Conservation (phyloP, 2,329 filamentous ascomycete genomes). For the Cadophora sp. region DNA sequence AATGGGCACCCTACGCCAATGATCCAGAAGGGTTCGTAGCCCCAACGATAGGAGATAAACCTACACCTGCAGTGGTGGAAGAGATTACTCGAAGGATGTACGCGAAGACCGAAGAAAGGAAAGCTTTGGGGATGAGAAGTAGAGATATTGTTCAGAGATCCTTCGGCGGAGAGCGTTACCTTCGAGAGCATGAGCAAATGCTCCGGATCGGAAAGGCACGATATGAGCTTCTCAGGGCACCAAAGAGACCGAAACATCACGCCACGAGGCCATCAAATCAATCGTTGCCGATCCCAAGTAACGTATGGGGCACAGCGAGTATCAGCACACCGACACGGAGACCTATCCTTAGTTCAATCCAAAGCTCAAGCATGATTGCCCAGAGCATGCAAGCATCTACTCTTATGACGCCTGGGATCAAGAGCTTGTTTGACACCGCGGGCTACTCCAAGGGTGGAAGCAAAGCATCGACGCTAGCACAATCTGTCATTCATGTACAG, state of each 20-base stretch:
- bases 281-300: slow-evolving; percentile 10
- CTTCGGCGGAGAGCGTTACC: slow-evolving; percentile 64
- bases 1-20: slow-evolving; percentile 65
- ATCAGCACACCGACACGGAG: slow-evolving; percentile 17
- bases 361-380: slow-evolving; percentile 29
- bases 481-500: slow-evolving; percentile 7
- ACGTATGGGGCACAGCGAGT: slow-evolving; percentile 9
- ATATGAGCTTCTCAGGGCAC: slow-evolving; percentile 1
- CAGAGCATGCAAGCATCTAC: slow-evolving; percentile 27
- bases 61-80: slow-evolving; percentile 56
- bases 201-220: slow-evolving; percentile 48
- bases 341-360: slow-evolving; percentile 23
- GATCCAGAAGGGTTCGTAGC: slow-evolving; percentile 6
- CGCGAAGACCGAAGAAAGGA: slow-evolving; percentile 59
- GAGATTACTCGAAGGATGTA: slow-evolving; percentile 63
- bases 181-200: slow-evolving; percentile 68
- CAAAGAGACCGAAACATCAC: background rate
- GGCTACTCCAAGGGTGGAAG: slow-evolving; percentile 19
- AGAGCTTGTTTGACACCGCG: slow-evolving; percentile 29
- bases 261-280: background rate
- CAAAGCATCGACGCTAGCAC: slow-evolving; percentile 27
- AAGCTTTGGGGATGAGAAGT: slow-evolving; percentile 63
- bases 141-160: slow-evolving; percentile 63
- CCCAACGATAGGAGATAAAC: slow-evolving; percentile 42
- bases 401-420: slow-evolving; percentile 28